Base-by-base conservation (phyloP, 768 basidiomycete genomes). In the Brasilioporus rufonigricans region DNA sequence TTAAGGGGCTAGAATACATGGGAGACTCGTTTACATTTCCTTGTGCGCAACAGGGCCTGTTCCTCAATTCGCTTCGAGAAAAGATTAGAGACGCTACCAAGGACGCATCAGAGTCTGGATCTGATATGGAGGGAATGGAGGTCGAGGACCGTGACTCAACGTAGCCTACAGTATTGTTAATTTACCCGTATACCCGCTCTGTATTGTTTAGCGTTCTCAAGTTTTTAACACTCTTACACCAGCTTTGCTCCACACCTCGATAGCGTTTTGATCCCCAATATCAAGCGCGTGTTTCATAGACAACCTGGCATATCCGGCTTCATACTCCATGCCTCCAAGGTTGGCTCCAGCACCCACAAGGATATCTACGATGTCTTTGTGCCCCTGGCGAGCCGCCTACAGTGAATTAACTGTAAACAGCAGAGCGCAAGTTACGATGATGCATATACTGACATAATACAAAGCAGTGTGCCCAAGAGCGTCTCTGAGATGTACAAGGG, bases 401-500 rank as follows among this genome's bases (percentile, higher is more conserved):
- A 13, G 53, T 24, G 23, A 43, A 19, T 49, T 0, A 36, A 48
- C 32, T 38, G 29, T 11, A 38, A 50, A 62, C 33, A 54, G 41
- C 16, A 32, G 45, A 49, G 53, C 13, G 21, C n/a, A 26, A 38
- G 21, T 1, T 18, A 33, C 26, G 5, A 24, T 6, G 50, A 21
- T 36, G 18, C 44, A 41, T 39, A 16, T 29, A 69, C 83, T 62
- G 58, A 89, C 89, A 70, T 92, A 89, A 70, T 93, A 93, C 16
- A 93, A 74, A 4, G 90, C 80, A 14, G 92, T 93, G 63, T 93
- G 91, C 2, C 90, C 93, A 43, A 93, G 76, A 1, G 71, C 66
- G 67, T 95, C 93, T 52, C 93, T 78, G 10, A 89, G 74, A 68
- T 95, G 92, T 21, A 94, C 92, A 14, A 91, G 74, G 1, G 91